Base-by-base conservation (phyloP, 495 filamentous ascomycete genomes). In the Penicillium bovifimosum region DNA sequence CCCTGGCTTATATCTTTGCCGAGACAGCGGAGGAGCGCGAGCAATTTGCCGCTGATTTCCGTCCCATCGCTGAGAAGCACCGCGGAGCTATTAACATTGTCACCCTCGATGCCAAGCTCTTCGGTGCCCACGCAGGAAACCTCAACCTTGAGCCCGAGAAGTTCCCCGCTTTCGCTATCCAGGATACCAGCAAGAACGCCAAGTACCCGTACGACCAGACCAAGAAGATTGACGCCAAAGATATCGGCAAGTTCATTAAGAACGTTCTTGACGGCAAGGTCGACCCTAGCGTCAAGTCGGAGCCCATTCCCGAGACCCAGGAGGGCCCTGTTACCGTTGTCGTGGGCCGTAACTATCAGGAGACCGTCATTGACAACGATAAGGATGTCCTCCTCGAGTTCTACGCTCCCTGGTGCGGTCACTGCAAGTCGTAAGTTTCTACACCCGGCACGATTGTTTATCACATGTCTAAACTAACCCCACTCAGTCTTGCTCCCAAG, bases 341-440 rank as follows among this genome's bases (percentile, higher is more conserved):
- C 51, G 93, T 99, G 44, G 93, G 93, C 66, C 85, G 95, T 71
- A 93, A 82, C 73, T 99, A 96, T 80, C 80, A 96, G 48, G 85
- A 95, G 9, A 69, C 96, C 44, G 92, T 99, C 64, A 80, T 96
- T 29, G 84, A 99, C 61, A 86, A 96, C 67, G 79, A 87, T 56
- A 96, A 97, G 83, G 93, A 99, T 73, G 93, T 99, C 51, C 83
- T 99, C 46, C 73, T 99, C 49, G 93, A 99, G 76, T 99, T 95
- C 76, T 99, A 99, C 74, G 93, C 93, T 29, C 95, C 95, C 40
- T 97, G 93, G 95, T 99, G 95, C 68, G 93, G 93, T 64, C 93
- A 98, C 82, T 98, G 93, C 89, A 98, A 98, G 80, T 84, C 90
- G 73, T 81, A 73, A 66, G 75, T 72, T 39, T 8, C 9, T 10